phyloP scores from a whole-genome alignment of 345 rosid species.

The Eucalyptus microcorys region DNA sequence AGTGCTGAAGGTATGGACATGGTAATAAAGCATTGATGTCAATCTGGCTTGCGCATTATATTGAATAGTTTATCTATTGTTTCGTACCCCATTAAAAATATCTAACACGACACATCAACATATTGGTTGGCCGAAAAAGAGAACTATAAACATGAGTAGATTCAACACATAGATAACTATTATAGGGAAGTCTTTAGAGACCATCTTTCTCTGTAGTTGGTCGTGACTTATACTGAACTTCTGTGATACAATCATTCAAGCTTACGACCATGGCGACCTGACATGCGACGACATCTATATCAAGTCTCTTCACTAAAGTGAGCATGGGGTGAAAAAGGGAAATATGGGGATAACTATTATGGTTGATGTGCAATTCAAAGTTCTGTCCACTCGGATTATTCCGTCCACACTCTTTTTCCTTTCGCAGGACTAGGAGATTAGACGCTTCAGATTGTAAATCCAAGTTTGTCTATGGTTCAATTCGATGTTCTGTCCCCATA shows the following conservation, averaged over 20 bases:
- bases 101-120: neutral
- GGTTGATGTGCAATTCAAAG: neutral
- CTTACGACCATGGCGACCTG: neutral
- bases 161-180: neutral
- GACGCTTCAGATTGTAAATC: fast-evolving
- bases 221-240: neutral
- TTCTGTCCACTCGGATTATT: neutral
- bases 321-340: neutral
- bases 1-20: neutral
- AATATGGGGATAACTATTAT: neutral
- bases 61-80: neutral
- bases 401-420: neutral
- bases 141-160: neutral
- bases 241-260: neutral
- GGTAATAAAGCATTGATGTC: neutral
- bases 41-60: neutral
- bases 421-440: fast-evolving
- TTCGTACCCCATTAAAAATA: neutral
- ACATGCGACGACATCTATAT: neutral
- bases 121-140: neutral
- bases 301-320: neutral
- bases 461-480: neutral
- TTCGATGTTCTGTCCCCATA: fast-evolving
- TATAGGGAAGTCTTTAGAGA: neutral
- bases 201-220: neutral